Evolutionary conservation across 2,329 filamentous ascomycete genomes (phyloP).

Genomic region (Alternaria brassicae): DNA sequence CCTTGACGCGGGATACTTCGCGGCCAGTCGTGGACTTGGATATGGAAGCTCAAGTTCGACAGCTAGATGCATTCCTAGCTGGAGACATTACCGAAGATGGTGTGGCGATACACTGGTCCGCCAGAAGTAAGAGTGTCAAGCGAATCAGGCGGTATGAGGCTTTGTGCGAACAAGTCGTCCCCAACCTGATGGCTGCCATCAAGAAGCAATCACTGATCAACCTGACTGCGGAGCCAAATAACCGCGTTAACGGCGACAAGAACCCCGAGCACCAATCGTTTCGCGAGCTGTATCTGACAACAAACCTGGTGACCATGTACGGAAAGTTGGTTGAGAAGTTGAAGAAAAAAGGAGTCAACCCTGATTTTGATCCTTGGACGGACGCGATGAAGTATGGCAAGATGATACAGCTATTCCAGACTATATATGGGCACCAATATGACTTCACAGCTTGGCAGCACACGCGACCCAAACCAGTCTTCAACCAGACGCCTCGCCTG

Average conservation of each 20-base stretch:
- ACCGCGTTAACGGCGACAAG: background rate
- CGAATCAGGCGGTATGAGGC: background rate
- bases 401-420: background rate
- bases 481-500: background rate
- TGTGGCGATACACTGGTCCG: background rate
- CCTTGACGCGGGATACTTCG: background rate
- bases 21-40: background rate
- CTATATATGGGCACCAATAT: background rate
- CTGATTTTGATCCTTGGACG: constrained; percentile 1
- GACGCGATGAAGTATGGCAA: background rate
- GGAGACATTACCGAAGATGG: background rate
- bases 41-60: background rate
- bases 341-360: background rate
- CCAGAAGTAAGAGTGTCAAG: background rate
- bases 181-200: background rate
- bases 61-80: constrained; percentile 1
- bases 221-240: background rate
- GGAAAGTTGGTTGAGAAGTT: background rate
- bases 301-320: background rate
- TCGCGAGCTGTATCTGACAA: background rate
- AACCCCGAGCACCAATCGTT: background rate
- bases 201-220: background rate
- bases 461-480: background rate
- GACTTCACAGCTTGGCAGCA: background rate
- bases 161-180: background rate